Base-by-base conservation (phyloP, 305 asterid genomes). In the Solanum chacoense region DNA sequence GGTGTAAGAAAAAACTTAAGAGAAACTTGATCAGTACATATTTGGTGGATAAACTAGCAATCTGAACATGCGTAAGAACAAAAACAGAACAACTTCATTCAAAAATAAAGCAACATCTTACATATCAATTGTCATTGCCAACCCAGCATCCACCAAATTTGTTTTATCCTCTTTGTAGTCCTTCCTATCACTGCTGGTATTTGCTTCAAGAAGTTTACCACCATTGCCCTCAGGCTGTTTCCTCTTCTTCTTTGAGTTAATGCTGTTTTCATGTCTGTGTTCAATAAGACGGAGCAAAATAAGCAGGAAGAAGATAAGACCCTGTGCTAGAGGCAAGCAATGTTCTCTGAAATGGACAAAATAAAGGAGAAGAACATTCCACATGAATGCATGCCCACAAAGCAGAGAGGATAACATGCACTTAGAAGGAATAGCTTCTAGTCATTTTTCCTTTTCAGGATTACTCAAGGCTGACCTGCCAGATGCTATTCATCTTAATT, bases 171-270 rank as follows among this genome's bases (percentile, higher is more conserved):
- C 93, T 67, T 87, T 73, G 59, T 81, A 87, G 69, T 78, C 90
- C 84, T 84, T 88, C 29, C 29, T 86, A 85, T 90, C 90, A 84
- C 69, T 85, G 87, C 72, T 84, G 91, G 74, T 83, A 87, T 88
- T 91, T 29, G 81, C 80, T 87, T 88, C 91, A 76, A 85, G 63
- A 86, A 74, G 86, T 89, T 93, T 92, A 88, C 81, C 90, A 87
- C 88, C 34, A 84, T 84, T 84, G 8, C 75, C 92, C 67, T 84
- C 88, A 67, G 91, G 72, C 45, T 86, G 91, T 90, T 93, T 95
- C 91, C 97, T 93, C 92, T 95, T 95, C 93, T 90, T 94, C 88
- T 90, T 93, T n/a, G 88, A 71, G 75, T 89, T 92, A 55, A 74
- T 80, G 55, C 26, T 72, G 55, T 76, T 85, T 72, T 69, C 89